A percentile compares a stretch with the other conserved stretches of the same genome.
Conservation (phyloP, 441 rosid genomes). For the Aleurites moluccanus region DNA sequence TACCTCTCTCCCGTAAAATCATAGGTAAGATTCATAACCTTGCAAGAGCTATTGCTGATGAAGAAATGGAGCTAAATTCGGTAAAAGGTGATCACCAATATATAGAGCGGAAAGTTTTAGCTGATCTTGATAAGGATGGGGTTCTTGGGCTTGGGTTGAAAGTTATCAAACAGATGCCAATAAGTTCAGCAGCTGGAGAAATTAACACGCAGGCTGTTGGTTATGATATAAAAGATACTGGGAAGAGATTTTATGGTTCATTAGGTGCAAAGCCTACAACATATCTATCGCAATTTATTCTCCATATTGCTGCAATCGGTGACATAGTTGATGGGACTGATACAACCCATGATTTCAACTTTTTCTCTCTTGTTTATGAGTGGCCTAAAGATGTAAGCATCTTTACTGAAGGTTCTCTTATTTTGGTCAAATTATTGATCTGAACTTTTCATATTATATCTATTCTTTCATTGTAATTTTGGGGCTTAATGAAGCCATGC, state of each 20-base stretch:
- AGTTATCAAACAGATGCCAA: constrained; percentile 48
- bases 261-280: constrained; percentile 82
- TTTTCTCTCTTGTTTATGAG: constrained; percentile 90
- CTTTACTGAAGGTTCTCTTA: constrained; percentile 20
- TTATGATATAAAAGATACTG: constrained; percentile 68
- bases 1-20: constrained; percentile 31
- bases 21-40: constrained; percentile 97
- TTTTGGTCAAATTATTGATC: not conserved
- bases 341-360: constrained; percentile 99
- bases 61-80: constrained; percentile 65
- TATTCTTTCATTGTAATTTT: not conserved
- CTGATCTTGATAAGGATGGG: constrained; percentile 62
- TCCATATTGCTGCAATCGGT: constrained; percentile 97
- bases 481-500: not conserved
- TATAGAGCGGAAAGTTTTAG: constrained; percentile 42
- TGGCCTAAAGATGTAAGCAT: constrained; percentile 98
- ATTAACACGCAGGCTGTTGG: constrained; percentile 47
- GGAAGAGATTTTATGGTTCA: constrained; percentile 79
- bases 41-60: constrained; percentile 95
- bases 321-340: constrained; percentile 99
- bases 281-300: constrained; percentile 90
- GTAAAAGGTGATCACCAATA: constrained; percentile 50
- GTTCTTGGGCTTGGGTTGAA: constrained; percentile 95
- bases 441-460: not conserved
- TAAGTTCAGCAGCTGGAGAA: constrained; percentile 51